Base-by-base conservation (phyloP, 441 rosid species). In the Theobroma grandiflorum region DNA sequence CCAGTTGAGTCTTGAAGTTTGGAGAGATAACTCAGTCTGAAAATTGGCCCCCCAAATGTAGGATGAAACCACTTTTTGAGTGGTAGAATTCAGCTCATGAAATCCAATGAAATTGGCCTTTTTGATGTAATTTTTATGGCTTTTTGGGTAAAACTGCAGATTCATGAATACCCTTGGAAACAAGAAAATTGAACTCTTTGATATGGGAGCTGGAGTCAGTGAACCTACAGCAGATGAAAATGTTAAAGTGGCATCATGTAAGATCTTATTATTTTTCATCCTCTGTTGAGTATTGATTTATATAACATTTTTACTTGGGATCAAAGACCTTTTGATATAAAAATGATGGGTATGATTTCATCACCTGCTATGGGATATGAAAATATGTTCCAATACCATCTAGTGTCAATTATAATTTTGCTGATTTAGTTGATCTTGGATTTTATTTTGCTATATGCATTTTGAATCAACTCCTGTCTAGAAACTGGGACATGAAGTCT, bases 111-210 rank as follows among this genome's bases (percentile, higher is more conserved):
- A 52, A 37, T 52, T 66, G 49, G 63, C 63, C 47, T 84, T 82
- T 26, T 74, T 49, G 3, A 26, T 61, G 37, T 37, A 38, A 22
- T 14, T 53, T 40, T 64, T 0, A 61, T 64, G 35, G 20, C 11
- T 70, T 49, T 76, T 12, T 83, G 26, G 10, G 45, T 81, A 49
- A 62, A 74, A 82, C 38, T 85, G 86, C 94, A 95, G 99, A 78
- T 95, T 88, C 78, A 86, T 93, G 97, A 92, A 85, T 83, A 92
- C 89, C 77, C 94, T 94, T 42, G 99, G 96, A 76, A 95, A 97
- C 80, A 95, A 97, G 91, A 97, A 89, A 89, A 89, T 93, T 80
- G 99, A 95, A 84, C 97, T 95, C 78, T 94, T 97, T 67, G 99
- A 97, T 77, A 89, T 86, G 96, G 98, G 98, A 85, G 94, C 95